Percentiles rank a stretch among this genome's conserved stretches.
Conservation (phyloP, 768 basidiomycete species). For the Chiua virens region DNA sequence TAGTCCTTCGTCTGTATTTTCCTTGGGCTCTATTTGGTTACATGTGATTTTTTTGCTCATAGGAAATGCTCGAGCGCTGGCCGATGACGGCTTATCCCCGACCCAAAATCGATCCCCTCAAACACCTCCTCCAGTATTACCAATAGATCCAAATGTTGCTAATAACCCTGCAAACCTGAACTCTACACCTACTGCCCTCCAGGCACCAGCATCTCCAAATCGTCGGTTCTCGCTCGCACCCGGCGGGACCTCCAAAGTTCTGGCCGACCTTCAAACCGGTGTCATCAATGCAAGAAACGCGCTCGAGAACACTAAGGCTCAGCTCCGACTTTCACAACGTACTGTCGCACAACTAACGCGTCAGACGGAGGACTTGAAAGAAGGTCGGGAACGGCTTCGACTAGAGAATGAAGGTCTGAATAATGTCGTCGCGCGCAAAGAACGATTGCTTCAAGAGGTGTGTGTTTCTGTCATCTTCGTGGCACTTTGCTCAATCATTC, state of each 20-base stretch:
- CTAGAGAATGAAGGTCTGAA: conserved; percentile 87
- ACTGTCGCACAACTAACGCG: conserved; percentile 82
- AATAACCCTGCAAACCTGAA: conserved; percentile 28
- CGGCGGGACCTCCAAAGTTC: conserved; percentile 82
- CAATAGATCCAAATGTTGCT: conserved; percentile 37
- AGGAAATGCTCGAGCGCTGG: conserved; percentile 84
- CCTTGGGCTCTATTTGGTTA: conserved; percentile 16
- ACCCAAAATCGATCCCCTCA: conserved; percentile 29
- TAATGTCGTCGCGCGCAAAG: conserved; percentile 85
- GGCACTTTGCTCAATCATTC: conserved; percentile 1
- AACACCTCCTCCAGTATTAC: conserved; percentile 29
- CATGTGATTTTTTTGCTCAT: conserved; percentile 19
- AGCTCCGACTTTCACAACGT: conserved; percentile 77
- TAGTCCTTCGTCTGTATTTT: conserved; percentile 30
- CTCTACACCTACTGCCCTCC: conserved; percentile 39
- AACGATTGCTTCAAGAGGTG: conserved; percentile 84
- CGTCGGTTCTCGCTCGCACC: conserved; percentile 64
- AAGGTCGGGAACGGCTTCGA: conserved; percentile 76
- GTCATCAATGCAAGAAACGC: conserved; percentile 77
- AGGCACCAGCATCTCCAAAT: conserved; percentile 48
- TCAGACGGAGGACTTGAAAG: conserved; percentile 87
- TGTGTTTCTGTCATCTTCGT: conserved; percentile 10
- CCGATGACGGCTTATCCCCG: conserved; percentile 62
- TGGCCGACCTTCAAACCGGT: conserved; percentile 84
- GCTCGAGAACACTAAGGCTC: conserved; percentile 83